Percentiles rank a stretch among this genome's conserved stretches.
phyloP scores from a whole-genome alignment of 306 rosid species.

The Quercus ilex region DNA sequence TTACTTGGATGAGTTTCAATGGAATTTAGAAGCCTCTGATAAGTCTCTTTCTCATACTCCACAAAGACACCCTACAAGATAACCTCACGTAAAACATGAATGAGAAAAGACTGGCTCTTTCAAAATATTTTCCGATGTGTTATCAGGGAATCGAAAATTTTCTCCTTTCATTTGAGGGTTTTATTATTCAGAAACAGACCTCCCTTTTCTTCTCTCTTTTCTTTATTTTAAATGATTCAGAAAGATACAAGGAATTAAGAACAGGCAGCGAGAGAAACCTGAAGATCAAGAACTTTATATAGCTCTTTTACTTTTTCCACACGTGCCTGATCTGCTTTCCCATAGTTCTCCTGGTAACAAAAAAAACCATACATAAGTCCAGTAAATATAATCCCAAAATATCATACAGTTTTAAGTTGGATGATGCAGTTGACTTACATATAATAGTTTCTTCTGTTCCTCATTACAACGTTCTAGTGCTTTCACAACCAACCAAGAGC shows the following conservation, averaged over 20 bases:
- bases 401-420: neutral
- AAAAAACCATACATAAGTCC: slow-evolving; percentile 8
- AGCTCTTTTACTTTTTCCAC: slow-evolving; percentile 76
- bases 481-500: slow-evolving; percentile 97
- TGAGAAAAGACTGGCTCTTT: neutral
- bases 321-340: slow-evolving; percentile 59
- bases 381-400: slow-evolving; percentile 5
- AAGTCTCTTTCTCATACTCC: slow-evolving; percentile 72
- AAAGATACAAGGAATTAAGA: neutral
- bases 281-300: slow-evolving; percentile 63
- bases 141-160: neutral
- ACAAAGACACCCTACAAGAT: slow-evolving; percentile 51
- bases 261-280: slow-evolving; percentile 43
- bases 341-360: slow-evolving; percentile 67
- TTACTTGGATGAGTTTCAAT: slow-evolving; percentile 75
- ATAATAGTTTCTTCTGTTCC: slow-evolving; percentile 63
- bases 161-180: neutral
- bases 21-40: slow-evolving; percentile 50
- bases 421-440: slow-evolving; percentile 42
- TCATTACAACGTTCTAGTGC: slow-evolving; percentile 72
- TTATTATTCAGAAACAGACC: neutral
- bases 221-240: neutral
- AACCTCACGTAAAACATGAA: slow-evolving; percentile 1
- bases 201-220: neutral
- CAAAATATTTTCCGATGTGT: neutral